phyloP scores from a whole-genome alignment of 1,139 yeast species.

The Debaryomyces robertsiae region DNA sequence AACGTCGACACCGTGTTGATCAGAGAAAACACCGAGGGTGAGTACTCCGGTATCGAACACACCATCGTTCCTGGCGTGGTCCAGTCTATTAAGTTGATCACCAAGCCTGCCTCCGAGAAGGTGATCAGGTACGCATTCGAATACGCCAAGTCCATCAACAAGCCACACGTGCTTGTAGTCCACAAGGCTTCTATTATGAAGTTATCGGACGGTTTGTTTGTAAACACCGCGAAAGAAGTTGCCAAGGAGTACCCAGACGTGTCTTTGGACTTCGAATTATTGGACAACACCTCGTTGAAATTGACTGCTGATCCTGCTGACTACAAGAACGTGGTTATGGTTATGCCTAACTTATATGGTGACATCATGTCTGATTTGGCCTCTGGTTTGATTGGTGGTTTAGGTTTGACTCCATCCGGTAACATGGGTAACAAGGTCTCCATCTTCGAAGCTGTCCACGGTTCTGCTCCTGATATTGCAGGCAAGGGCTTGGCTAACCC shows the following conservation, averaged over 20 bases:
- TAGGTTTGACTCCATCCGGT: conserved; percentile 98
- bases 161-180: conserved; percentile 89
- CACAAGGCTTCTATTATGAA: conserved; percentile 99
- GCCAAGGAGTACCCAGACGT: conserved; percentile 92
- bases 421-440: conserved; percentile 98
- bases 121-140: conserved; percentile 96
- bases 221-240: conserved; percentile 85
- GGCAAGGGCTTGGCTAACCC: conserved; percentile 99
- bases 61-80: conserved; percentile 98
- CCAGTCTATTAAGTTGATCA: conserved; percentile 95
- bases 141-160: conserved; percentile 87
- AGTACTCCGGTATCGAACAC: conserved; percentile 98
- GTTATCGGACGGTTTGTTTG: conserved; percentile 95
- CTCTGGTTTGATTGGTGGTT: conserved; percentile 96
- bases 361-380: conserved; percentile 97
- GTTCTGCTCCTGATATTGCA: conserved; percentile 98
- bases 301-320: conserved; percentile 87
- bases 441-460: conserved; percentile 98
- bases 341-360: conserved; percentile 99
- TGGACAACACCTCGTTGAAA: conserved; percentile 92
- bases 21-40: conserved; percentile 99
- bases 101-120: conserved; percentile 94
- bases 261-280: conserved; percentile 78
- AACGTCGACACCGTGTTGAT: conserved; percentile 93
- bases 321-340: conserved; percentile 84